These are phyloP conservation scores for Cetraspora pellucida DNA, from an alignment of 192 early-diverging fungal genomes.

Conservation along the genomic window DNA sequence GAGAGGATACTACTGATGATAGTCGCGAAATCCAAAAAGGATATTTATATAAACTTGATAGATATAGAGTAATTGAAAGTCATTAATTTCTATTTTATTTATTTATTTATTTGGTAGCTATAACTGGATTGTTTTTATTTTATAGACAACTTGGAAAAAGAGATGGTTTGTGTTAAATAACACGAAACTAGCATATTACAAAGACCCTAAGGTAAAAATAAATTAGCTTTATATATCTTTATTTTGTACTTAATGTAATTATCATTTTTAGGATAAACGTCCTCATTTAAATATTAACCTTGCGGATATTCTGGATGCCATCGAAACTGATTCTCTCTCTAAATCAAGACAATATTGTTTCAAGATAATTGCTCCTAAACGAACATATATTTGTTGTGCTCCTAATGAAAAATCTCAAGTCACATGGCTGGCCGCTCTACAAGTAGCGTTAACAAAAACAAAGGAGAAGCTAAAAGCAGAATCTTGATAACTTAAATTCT, in stretches of 20 bases:
- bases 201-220: conserved; percentile 56
- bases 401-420: conserved; percentile 47
- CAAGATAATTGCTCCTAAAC: conserved; percentile 57
- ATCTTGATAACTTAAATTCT: too few relatives aligned
- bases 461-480: conserved; percentile 4
- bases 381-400: conserved; percentile 56
- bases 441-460: conserved; percentile 37
- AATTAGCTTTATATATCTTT: not conserved
- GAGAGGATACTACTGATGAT: not conserved
- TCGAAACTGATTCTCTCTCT: conserved; percentile 57
- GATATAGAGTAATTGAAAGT: conserved; percentile 46
- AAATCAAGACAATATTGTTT: conserved; percentile 56
- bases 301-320: conserved; percentile 51
- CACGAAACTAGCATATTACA: conserved; percentile 60
- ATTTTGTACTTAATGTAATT: not conserved
- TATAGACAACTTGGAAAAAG: conserved; percentile 57
- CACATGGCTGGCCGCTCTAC: conserved; percentile 55
- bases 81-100: not conserved
- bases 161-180: conserved; percentile 66
- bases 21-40: conserved; percentile 45
- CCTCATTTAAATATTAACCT: conserved; percentile 30
- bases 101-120: not conserved
- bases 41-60: conserved; percentile 55
- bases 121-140: conserved; percentile 2
- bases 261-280: not conserved